These are phyloP conservation scores for Rhodotorula toruloides DNA, from an alignment of 768 basidiomycete genomes.

Conservation along the genomic window DNA sequence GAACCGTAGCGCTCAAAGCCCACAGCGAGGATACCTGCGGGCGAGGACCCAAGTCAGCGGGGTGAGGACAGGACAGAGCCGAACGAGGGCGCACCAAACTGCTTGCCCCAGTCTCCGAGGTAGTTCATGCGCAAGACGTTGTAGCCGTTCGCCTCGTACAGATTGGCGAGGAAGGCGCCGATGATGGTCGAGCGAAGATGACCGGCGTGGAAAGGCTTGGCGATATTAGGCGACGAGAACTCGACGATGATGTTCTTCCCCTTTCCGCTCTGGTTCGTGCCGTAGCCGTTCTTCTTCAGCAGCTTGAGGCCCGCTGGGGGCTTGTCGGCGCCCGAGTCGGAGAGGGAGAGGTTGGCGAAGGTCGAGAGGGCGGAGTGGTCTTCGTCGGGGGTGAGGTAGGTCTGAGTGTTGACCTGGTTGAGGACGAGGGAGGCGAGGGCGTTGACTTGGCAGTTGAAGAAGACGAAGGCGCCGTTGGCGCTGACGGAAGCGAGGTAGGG, in stretches of 20 bases:
- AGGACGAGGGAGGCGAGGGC: conserved; percentile 65
- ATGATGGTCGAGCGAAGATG: conserved; percentile 97
- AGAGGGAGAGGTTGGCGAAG: conserved; percentile 36
- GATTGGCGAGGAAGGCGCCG: conserved; percentile 83
- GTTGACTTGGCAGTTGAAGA: conserved; percentile 65
- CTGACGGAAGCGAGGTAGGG: conserved; percentile 67
- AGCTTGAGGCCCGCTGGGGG: conserved; percentile 14
- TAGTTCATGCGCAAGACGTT: conserved; percentile 88
- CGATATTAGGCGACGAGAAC: conserved; percentile 95
- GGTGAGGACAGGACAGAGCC: background rate
- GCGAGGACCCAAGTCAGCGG: background rate
- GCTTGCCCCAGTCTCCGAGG: conserved; percentile 96
- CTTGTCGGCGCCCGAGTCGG: conserved; percentile 13
- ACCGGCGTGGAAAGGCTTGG: conserved; percentile 96
- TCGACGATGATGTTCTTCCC: conserved; percentile 84
- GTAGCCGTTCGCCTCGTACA: conserved; percentile 91
- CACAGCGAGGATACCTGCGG: conserved; percentile 74
- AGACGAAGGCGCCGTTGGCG: conserved; percentile 71
- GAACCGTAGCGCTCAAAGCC: conserved; percentile 88
- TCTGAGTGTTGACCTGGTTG: conserved; percentile 66
- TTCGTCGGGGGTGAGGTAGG: conserved; percentile 56
- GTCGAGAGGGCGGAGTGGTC: conserved; percentile 45
- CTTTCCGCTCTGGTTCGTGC: conserved; percentile 66
- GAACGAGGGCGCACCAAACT: conserved; percentile 54
- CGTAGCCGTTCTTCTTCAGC: conserved; percentile 57